phyloP scores from a whole-genome alignment of 139 green algal species.

The Diplosphaera chodatii region DNA sequence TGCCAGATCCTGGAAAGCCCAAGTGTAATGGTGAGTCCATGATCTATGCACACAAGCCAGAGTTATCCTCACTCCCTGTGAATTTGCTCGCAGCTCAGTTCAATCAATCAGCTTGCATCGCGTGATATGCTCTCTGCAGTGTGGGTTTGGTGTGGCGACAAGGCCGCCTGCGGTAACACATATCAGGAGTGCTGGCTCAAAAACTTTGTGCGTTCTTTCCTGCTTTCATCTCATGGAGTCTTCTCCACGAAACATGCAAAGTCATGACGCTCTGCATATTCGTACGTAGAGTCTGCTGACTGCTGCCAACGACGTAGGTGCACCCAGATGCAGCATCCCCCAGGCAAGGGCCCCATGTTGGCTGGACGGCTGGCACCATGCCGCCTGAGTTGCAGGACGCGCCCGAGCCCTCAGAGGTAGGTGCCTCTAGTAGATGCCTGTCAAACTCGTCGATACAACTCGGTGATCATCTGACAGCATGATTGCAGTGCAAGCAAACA shows the following conservation, averaged over 20 bases:
- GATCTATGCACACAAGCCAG: too few species aligned
- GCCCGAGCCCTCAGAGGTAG: not conserved
- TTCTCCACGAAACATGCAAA: too few species aligned
- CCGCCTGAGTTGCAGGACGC: not conserved
- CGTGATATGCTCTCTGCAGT: slow-evolving; percentile 57
- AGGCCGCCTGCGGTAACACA: slow-evolving; percentile 38
- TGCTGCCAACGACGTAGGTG: slow-evolving; percentile 37
- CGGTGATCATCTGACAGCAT: too few species aligned
- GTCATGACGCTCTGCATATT: too few species aligned
- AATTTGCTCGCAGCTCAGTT: too few species aligned
- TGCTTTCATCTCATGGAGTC: too few species aligned
- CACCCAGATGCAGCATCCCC: slow-evolving; percentile 54
- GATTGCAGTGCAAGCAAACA: too few species aligned
- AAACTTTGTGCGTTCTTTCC: slow-evolving; percentile 52
- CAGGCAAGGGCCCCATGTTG: slow-evolving; percentile 42
- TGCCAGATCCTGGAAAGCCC: slow-evolving; percentile 23
- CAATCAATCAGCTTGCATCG: too few species aligned
- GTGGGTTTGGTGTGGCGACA: slow-evolving; percentile 77
- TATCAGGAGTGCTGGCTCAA: slow-evolving; percentile 84
- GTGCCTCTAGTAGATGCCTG: too few species aligned
- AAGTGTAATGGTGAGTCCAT: slow-evolving; percentile 70
- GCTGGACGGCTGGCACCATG: slow-evolving; percentile 69
- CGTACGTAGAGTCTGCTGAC: too few species aligned
- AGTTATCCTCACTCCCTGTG: too few species aligned
- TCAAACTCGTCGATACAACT: too few species aligned